phyloP scores from a whole-genome alignment of 768 basidiomycete genomes.

The Lactarius pseudohatsudake region DNA sequence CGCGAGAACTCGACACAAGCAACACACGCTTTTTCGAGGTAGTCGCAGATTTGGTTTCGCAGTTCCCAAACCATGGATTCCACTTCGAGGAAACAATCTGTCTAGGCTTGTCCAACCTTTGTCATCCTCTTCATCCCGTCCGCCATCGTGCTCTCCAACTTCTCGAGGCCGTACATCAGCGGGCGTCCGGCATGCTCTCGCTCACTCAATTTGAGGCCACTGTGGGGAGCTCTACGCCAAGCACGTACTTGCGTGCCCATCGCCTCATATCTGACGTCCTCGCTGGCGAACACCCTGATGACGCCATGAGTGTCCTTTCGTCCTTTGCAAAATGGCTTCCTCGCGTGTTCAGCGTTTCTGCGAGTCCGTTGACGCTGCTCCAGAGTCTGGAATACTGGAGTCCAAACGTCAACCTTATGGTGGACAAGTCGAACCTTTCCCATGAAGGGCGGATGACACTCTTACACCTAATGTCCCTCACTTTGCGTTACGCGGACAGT shows the following conservation, averaged over 20 bases:
- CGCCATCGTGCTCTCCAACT: slow-evolving; percentile 78
- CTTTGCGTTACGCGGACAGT: slow-evolving; percentile 66
- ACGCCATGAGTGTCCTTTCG: slow-evolving; percentile 61
- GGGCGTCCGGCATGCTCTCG: slow-evolving; percentile 61
- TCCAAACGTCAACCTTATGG: slow-evolving; percentile 68
- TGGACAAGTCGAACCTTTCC: slow-evolving; percentile 55
- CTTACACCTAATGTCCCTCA: slow-evolving; percentile 82
- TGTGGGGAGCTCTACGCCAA: slow-evolving; percentile 67
- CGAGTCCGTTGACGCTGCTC: slow-evolving; percentile 59
- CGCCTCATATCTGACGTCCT: slow-evolving; percentile 74
- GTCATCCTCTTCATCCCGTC: slow-evolving; percentile 61
- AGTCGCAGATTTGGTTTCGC: slow-evolving; percentile 66
- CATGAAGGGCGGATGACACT: slow-evolving; percentile 63
- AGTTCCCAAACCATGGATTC: slow-evolving; percentile 54
- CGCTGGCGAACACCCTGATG: slow-evolving; percentile 70
- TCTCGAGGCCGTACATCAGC: slow-evolving; percentile 69
- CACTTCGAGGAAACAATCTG: slow-evolving; percentile 73
- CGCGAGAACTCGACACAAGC: slow-evolving; percentile 52
- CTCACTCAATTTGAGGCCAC: slow-evolving; percentile 74
- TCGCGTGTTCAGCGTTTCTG: slow-evolving; percentile 53
- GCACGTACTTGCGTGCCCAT: slow-evolving; percentile 80
- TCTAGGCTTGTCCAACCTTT: slow-evolving; percentile 81
- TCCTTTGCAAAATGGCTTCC: slow-evolving; percentile 76
- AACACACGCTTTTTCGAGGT: slow-evolving; percentile 75
- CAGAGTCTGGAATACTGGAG: slow-evolving; percentile 86